Base-by-base conservation (phyloP, 1,284 basidiomycete species). In the Laetiporus sulphureus region DNA sequence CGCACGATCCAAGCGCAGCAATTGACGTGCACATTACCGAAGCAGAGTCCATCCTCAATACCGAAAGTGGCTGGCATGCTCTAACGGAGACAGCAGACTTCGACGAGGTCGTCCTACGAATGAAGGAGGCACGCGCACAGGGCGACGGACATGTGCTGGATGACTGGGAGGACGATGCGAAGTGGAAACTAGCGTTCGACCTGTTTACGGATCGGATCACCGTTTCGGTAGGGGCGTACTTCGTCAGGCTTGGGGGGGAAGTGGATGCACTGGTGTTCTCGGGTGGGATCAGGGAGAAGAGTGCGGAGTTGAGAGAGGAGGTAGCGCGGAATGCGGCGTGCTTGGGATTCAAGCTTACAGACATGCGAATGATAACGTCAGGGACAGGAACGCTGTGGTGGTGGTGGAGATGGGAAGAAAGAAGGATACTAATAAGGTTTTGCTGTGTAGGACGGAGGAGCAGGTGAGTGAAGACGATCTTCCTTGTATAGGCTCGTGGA, bases 191-290 rank as follows among this genome's bases (percentile, higher is more conserved):
- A 2, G 85, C 87, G 5, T 91, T 88, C 58, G 68, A 80, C 16
- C 64, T 91, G 30, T 79, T 91, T 57, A 66, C 83, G 13, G 89
- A 92, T 59, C 71, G 87, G 21, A 71, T 92, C 36, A 55, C 87
- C 44, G 72, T 77, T 45, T 91, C 72, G 53, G 56, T 91, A 22
- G 83, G 86, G 4, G 69, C 78, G 36, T 92, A 90, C 58, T 76
- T 83, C 49, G 63, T 87, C 52, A 83, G 87, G 57, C 71, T 91
- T 6, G 68, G 72, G 1, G 73, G 73, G 20, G 41, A 64, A 48
- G 75, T 91, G 5, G 84, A 91, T 58, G 89, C 82, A 3, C 59
- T 93, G 22, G 86, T 92, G 7, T 93, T 94, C 58, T 73, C 86
- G 0, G 91, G 90, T 3, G 90, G 90, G 0, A 89, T 94, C 40